Evolutionary conservation across 768 basidiomycete genomes (phyloP), one percentile per base, ranked within the genome.

Genomic region (Lentinula aciculospora): DNA sequence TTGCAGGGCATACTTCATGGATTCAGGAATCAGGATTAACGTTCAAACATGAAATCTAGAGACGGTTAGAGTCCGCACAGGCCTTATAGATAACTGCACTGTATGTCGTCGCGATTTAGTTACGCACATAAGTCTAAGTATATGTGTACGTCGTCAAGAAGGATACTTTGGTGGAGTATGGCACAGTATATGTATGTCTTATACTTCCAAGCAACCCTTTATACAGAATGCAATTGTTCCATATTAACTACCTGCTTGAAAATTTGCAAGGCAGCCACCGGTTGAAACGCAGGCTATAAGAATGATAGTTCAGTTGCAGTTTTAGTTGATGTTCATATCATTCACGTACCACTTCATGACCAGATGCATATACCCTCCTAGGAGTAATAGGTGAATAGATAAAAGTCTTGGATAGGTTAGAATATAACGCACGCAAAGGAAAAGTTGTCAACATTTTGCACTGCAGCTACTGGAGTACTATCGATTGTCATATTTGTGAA

Each of bases 371-470:
- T 0, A 88, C 76, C 10, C 83, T 74, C 60, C 84, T 84, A 36
- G 27, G 44, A 15, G 9, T 54, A 17, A 44, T 28, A 54, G 28
- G 28, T 40, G 29, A 10, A 17, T 7, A 7, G 27, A 40, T 31
- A 48, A n/a, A 25, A n/a, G 8, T 21, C 17, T 10, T 8, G 6
- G 45, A 34, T 6, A 4, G 21, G 9, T 27, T 39, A 15, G 29
- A 53, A 28, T 49, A 37, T 42, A 2, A 77, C 84, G 63, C 58
- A 85, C 84, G 83, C 86, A 66, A 87, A 88, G 0, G 81, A 74
- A 64, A 86, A 86, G 58, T 84, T 83, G 60, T 82, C 83, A 32
- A 87, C 80, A 51, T 86, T 85, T 65, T 83, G 78, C 17, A 85
- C 74, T 0, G 83, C 79, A 0, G 82, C 85, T 4, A 87, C 78